These are phyloP conservation scores for Geosiphon pyriformis DNA, from an alignment of 192 early-diverging fungal species.

Conservation along the genomic window DNA sequence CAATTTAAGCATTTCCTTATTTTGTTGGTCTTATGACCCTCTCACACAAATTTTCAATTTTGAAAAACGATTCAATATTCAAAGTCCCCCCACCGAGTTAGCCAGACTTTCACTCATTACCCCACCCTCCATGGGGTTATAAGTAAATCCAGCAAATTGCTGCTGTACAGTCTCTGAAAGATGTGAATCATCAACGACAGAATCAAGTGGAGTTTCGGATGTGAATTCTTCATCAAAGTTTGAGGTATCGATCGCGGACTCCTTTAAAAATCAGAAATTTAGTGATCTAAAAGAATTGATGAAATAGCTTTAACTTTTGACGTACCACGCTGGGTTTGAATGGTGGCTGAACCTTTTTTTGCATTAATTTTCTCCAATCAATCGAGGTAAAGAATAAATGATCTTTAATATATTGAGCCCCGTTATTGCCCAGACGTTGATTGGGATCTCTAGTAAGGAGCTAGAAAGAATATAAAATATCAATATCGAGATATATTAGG, in stretches of 20 bases:
- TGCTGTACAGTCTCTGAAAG: constrained; percentile 86
- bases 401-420: constrained; percentile 88
- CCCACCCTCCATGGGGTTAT: constrained; percentile 68
- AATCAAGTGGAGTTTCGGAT: constrained; percentile 86
- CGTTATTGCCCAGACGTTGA: constrained; percentile 78
- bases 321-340: constrained; percentile 83
- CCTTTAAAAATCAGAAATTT: constrained; percentile 15
- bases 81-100: constrained; percentile 18
- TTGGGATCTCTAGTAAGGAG: constrained; percentile 77
- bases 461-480: constrained; percentile 23
- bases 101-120: constrained; percentile 53
- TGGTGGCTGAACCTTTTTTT: constrained; percentile 86
- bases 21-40: too few species aligned
- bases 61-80: too few species aligned
- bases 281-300: constrained; percentile 5
- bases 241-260: constrained; percentile 85
- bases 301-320: constrained; percentile 18
- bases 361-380: constrained; percentile 84
- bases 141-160: constrained; percentile 95
- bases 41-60: too few species aligned
- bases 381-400: constrained; percentile 91
- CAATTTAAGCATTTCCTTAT: too few species aligned
- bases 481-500: neutral
- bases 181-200: constrained; percentile 72
- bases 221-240: constrained; percentile 99